Evolutionary conservation across 1,139 yeast genomes (phyloP), one percentile per base, ranked within the genome.

Genomic region (Yamadazyma epiphylla): DNA sequence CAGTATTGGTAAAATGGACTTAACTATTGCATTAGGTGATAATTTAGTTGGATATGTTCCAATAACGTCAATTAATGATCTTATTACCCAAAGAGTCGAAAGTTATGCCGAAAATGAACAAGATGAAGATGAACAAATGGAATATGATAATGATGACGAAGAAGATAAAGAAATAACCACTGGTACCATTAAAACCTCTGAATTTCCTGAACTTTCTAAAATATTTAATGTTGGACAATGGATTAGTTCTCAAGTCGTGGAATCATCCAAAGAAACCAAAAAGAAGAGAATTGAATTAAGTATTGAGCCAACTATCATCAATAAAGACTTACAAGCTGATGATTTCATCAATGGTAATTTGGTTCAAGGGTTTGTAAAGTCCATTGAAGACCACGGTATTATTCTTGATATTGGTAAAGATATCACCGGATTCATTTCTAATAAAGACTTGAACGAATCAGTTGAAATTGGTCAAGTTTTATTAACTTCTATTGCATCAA

Each of bases 321-420:
- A 91, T 50, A 65, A 68, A 19, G 47, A 62, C 13, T 58, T 87
- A 32, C 80, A 70, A 29, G 67, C 61, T 5, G 91, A 81, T 30
- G 95, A 86, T 51, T 58, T 85, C 36, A 56, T 64, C 4, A 53
- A 69, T 12, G 88, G 88, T 22, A 69, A 74, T 44, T 53, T 81
- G 5, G 51, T 91, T 3, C 98, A 91, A 59, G 88, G 80, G 17
- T 69, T 87, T 2, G 78, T 91, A 12, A 70, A 69, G 36, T 82
- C 94, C 30, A 60, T 86, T 15, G 97, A 91, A 66, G 98, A 91
- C 50, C 96, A 86, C 51, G 98, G 98, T 58, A 71, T 80, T 11
- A 75, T 86, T 36, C 60, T 89, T 30, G 83, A 80, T 45, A 57
- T 84, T 17, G 96, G 96, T 15, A 58, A 65, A 10, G 51, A 54